Evolutionary conservation across 1,284 basidiomycete species (phyloP).

Genomic region (Sanguinoderma infundibulare): DNA sequence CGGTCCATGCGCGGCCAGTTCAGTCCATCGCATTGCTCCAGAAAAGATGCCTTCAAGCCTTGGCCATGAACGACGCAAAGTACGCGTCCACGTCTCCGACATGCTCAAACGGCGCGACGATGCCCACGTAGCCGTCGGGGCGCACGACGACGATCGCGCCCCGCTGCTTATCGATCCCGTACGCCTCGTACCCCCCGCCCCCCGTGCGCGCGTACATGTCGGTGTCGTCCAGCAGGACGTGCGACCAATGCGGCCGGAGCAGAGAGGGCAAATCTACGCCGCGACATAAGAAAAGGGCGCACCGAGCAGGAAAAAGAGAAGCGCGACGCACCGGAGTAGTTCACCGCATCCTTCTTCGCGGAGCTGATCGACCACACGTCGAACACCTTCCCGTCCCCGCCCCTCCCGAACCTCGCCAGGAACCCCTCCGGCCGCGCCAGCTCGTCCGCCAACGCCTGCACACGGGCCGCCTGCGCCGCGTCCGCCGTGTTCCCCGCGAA

Average conservation of each 20-base stretch:
- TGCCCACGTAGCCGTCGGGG: slow-evolving; percentile 77
- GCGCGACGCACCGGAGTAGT: slow-evolving; percentile 38
- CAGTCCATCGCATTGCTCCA: not conserved
- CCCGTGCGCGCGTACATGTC: slow-evolving; percentile 40
- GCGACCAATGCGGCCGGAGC: slow-evolving; percentile 69
- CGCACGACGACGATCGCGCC: slow-evolving; percentile 72
- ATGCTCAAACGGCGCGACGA: slow-evolving; percentile 54
- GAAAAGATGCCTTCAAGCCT: not conserved
- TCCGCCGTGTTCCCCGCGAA: slow-evolving; percentile 64
- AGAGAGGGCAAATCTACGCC: slow-evolving; percentile 46
- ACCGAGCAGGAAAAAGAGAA: not conserved
- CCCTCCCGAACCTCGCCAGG: slow-evolving; percentile 37
- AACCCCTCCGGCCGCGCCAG: slow-evolving; percentile 43
- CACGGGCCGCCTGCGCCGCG: slow-evolving; percentile 40
- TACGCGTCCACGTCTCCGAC: slow-evolving; percentile 51
- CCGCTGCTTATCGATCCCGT: slow-evolving; percentile 52
- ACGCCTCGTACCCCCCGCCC: slow-evolving; percentile 48
- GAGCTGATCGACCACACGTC: slow-evolving; percentile 57
- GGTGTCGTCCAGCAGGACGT: slow-evolving; percentile 43
- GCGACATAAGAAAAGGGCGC: not conserved
- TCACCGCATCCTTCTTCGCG: slow-evolving; percentile 48
- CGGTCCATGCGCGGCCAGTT: too few relatives aligned
- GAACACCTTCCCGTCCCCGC: slow-evolving; percentile 40
- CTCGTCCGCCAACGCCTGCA: slow-evolving; percentile 50
- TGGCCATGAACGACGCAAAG: slow-evolving; percentile 48